A percentile compares a stretch with the other conserved stretches of the same genome.
Evolutionary conservation across 192 early-diverging fungal species (phyloP).

Genomic region (Coemansia sp.): DNA sequence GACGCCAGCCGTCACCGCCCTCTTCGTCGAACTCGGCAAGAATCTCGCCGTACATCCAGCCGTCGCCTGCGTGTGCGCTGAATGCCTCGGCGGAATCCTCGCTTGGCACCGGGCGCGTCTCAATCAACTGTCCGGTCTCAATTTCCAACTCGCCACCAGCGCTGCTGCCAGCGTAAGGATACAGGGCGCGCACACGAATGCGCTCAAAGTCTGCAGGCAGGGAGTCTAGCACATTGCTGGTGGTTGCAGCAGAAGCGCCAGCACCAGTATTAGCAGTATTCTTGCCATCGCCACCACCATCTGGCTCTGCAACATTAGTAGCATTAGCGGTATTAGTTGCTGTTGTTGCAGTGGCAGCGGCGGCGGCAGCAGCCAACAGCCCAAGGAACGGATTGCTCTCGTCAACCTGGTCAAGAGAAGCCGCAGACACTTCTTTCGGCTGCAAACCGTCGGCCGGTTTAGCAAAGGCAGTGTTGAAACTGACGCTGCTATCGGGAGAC

Average conservation of each 20-base stretch:
- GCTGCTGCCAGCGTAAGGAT: constrained; percentile 27
- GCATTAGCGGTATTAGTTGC: not conserved
- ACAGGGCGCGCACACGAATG: constrained; percentile 35
- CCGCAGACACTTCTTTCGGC: not conserved
- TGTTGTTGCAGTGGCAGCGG: not conserved
- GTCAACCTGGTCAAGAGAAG: constrained; percentile 6
- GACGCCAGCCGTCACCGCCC: constrained; percentile 36
- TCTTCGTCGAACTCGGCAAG: constrained; percentile 23
- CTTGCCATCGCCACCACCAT: not conserved
- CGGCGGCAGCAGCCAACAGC: constrained; percentile 10
- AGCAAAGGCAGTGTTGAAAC: constrained; percentile 52
- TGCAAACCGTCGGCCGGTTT: constrained; percentile 9
- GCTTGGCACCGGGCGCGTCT: constrained; percentile 24
- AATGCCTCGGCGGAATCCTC: not conserved
- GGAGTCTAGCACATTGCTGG: not conserved
- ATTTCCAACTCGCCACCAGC: constrained; percentile 26
- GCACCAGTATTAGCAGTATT: not conserved
- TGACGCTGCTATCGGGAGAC: constrained; percentile 30
- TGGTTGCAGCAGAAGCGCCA: not conserved
- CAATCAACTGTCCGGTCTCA: constrained; percentile 35
- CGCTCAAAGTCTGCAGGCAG: constrained; percentile 13
- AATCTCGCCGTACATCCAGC: constrained; percentile 50
- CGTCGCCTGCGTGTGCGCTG: constrained; percentile 25
- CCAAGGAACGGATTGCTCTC: constrained; percentile 48
- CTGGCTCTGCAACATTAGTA: not conserved